A percentile compares a stretch with the other conserved stretches of the same genome.
These are phyloP conservation scores for Carex pumila DNA, from an alignment of 176 grass and related monocot species.

Conservation along the genomic window DNA sequence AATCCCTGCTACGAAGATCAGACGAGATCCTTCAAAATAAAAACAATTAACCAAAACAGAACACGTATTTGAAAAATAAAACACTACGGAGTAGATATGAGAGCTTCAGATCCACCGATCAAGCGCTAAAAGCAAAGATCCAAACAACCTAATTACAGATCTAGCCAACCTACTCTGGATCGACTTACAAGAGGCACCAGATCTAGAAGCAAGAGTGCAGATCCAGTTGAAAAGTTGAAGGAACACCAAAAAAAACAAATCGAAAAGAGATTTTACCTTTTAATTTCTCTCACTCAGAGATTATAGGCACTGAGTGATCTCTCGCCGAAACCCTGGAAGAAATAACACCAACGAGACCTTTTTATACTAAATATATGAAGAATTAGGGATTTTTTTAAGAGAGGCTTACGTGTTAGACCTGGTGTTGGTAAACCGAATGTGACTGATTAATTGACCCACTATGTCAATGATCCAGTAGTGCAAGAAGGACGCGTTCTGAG, in stretches of 20 bases:
- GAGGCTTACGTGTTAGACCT: not conserved
- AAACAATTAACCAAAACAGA: not conserved
- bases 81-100: not conserved
- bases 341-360: not conserved
- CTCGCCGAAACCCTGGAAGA: conserved; percentile 28
- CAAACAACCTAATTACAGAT: not conserved
- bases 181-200: not conserved
- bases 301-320: conserved; percentile 1
- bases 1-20: not conserved
- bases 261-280: not conserved
- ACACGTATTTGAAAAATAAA: not conserved
- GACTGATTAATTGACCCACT: not conserved
- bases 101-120: conserved; percentile 4
- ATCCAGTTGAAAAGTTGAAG: not conserved
- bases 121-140: not conserved
- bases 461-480: not conserved
- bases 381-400: conserved; percentile 22
- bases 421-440: not conserved
- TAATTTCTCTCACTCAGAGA: not conserved
- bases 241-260: not conserved
- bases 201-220: not conserved
- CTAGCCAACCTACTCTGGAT: not conserved
- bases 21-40: not conserved
- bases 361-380: conserved; percentile 13
- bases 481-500: not conserved